Evolutionary conservation across 768 basidiomycete genomes (phyloP), one percentile per base, ranked within the genome.

Genomic region (Coprinopsis strossmayeri): DNA sequence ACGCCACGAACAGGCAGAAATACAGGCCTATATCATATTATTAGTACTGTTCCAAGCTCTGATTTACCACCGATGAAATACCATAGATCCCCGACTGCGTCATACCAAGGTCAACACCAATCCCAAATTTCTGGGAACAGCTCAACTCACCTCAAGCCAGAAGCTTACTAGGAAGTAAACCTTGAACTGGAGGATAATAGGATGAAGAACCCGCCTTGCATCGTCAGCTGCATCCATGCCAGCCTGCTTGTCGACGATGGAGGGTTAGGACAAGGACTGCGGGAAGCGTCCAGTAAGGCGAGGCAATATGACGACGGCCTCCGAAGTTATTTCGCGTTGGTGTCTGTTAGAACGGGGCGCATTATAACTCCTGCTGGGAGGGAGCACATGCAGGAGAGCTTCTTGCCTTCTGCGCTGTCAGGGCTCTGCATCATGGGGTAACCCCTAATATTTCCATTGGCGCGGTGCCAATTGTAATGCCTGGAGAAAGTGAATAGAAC

Each of bases 201-300:
- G 40, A 42, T 5, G 40, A 21, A 42, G 23, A 42, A 25, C 18
- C 23, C 7, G 21, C 40, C 40, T 42, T 11, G 40, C 40, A 21
- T 21, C 40, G 17, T 42, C 40, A 18, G 10, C 40, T 18, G 23
- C 21, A 17, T 26, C 24, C 40, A 42, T 42, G 35, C 35, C 18
- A 17, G 35, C 35, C 10, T 38, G 10, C 35, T 38, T 11, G 35
- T 38, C 35, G 35, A 38, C 15, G 30, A n/a, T n/a, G n/a, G n/a
- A n/a, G n/a, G 30, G 15, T 15, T 15, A 7, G 9, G 30, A 32
- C 30, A 32, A 32, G 9, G 15, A 15, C 15, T 32, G 30, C 9
- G 30, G 30, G 30, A 7, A 15, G 30, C 9, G 30, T 32, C 61
- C 55, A 61, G 55, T 41, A 53, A 60, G 58, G n/a, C n/a, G n/a